Evolutionary conservation across 371 early-diverging fungal species (phyloP).

Genomic region (Sporodiniella umbellata): DNA sequence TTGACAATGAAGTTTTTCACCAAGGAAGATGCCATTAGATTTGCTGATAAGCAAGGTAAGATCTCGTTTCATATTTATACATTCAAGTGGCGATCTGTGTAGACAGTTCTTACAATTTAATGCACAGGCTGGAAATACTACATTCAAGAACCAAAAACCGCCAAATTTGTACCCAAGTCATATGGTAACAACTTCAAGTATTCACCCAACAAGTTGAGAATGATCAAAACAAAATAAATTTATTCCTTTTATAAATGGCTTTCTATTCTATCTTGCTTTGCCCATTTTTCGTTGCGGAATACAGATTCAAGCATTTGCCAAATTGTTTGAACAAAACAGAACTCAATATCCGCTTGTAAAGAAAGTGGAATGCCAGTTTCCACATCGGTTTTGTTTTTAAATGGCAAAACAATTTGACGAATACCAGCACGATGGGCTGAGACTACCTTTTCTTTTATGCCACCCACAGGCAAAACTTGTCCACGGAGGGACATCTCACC

Average conservation of each 20-base stretch:
- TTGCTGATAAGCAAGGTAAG: slow-evolving; percentile 92
- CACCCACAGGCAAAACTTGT: slow-evolving; percentile 79
- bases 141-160: slow-evolving; percentile 83
- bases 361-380: slow-evolving; percentile 60
- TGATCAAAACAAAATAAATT: slow-evolving; percentile 81
- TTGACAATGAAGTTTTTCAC: slow-evolving; percentile 79
- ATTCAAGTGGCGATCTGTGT: too few relatives aligned
- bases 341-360: slow-evolving; percentile 61
- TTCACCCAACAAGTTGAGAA: slow-evolving; percentile 69
- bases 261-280: slow-evolving; percentile 2
- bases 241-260: slow-evolving; percentile 7
- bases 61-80: too few relatives aligned
- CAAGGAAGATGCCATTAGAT: slow-evolving; percentile 88
- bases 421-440: slow-evolving; percentile 82
- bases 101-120: too few relatives aligned
- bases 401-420: slow-evolving; percentile 52
- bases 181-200: slow-evolving; percentile 93
- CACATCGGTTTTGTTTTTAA: slow-evolving; percentile 52
- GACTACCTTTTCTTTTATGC: slow-evolving; percentile 83
- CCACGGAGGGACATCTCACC: slow-evolving; percentile 86
- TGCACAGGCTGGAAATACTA: slow-evolving; percentile 75
- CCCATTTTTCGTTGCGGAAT: slow-evolving; percentile 25
- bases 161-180: slow-evolving; percentile 69
- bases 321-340: slow-evolving; percentile 61
- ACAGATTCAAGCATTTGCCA: slow-evolving; percentile 65